phyloP scores from a whole-genome alignment of 257 asterid genomes.

The Solanum chiquidenum region DNA sequence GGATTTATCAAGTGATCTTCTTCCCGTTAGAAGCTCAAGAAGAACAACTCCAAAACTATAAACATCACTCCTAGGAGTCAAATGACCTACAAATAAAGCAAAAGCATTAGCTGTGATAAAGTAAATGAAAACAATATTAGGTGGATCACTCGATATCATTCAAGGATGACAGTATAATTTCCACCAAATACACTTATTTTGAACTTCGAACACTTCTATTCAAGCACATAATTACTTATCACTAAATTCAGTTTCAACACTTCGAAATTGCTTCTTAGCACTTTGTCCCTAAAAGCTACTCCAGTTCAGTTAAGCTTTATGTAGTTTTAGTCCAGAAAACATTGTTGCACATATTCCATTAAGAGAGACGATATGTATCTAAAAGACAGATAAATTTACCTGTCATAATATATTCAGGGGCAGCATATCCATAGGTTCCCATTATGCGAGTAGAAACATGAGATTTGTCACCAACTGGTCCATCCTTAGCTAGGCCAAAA shows the following conservation, averaged over 20 bases:
- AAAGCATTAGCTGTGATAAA: background rate
- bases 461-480: slow-evolving; percentile 82
- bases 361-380: background rate
- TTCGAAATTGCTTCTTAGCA: background rate
- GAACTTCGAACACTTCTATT: background rate
- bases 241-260: background rate
- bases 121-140: background rate
- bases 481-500: slow-evolving; percentile 79
- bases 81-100: slow-evolving; percentile 37
- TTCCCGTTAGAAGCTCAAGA: slow-evolving; percentile 75
- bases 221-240: background rate
- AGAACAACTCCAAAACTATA: slow-evolving; percentile 89
- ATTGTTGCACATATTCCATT: background rate
- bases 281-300: background rate
- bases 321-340: background rate
- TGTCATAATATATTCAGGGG: slow-evolving; percentile 75
- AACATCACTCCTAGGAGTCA: slow-evolving; percentile 81
- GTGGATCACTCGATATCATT: background rate
- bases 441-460: slow-evolving; percentile 80
- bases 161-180: background rate
- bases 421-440: slow-evolving; percentile 79
- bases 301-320: background rate
- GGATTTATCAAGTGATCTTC: slow-evolving; percentile 69
- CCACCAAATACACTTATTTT: background rate
- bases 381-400: slow-evolving; percentile 14